Evolutionary conservation across 2,329 filamentous ascomycete species (phyloP).

Genomic region (Ophiocordyceps camponoti-leonardi): DNA sequence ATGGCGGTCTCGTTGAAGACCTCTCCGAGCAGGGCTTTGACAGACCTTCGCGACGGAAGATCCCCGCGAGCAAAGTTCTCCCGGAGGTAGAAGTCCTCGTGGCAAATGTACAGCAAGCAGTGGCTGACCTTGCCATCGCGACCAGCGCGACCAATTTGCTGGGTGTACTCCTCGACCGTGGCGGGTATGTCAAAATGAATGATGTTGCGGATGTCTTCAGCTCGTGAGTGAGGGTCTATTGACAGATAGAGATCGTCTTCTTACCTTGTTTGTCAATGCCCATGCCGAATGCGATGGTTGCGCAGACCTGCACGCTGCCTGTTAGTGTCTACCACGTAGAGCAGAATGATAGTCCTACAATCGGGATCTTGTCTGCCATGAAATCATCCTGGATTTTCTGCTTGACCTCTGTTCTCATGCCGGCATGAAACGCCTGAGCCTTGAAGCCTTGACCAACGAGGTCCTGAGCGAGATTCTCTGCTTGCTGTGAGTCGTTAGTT

Average conservation of each 20-base stretch:
- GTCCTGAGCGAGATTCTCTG: slow-evolving; percentile 22
- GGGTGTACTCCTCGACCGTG: slow-evolving; percentile 38
- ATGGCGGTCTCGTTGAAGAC: slow-evolving; percentile 24
- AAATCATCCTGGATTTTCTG: slow-evolving; percentile 31
- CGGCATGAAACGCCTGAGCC: slow-evolving; percentile 30
- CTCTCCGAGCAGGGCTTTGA: slow-evolving; percentile 29
- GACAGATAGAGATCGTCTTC: not conserved
- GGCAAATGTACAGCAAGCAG: slow-evolving; percentile 41
- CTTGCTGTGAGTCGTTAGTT: slow-evolving; percentile 15
- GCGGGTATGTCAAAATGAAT: slow-evolving; percentile 33
- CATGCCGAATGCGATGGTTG: slow-evolving; percentile 43
- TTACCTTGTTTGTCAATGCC: slow-evolving; percentile 33
- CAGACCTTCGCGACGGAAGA: slow-evolving; percentile 32
- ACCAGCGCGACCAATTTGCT: slow-evolving; percentile 38
- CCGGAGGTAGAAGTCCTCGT: slow-evolving; percentile 37
- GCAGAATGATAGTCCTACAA: slow-evolving; percentile 5
- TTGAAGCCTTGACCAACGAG: slow-evolving; percentile 21
- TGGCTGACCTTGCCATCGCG: slow-evolving; percentile 32
- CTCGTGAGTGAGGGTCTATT: not conserved
- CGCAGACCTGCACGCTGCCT: slow-evolving; percentile 6
- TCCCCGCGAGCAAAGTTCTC: slow-evolving; percentile 44
- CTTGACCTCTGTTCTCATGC: slow-evolving; percentile 27
- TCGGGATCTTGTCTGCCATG: slow-evolving; percentile 25
- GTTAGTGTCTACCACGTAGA: not conserved
- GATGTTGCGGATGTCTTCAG: slow-evolving; percentile 31